Base-by-base conservation (phyloP, 2,329 filamentous ascomycete genomes). In the Huntiella bhutanensis region DNA sequence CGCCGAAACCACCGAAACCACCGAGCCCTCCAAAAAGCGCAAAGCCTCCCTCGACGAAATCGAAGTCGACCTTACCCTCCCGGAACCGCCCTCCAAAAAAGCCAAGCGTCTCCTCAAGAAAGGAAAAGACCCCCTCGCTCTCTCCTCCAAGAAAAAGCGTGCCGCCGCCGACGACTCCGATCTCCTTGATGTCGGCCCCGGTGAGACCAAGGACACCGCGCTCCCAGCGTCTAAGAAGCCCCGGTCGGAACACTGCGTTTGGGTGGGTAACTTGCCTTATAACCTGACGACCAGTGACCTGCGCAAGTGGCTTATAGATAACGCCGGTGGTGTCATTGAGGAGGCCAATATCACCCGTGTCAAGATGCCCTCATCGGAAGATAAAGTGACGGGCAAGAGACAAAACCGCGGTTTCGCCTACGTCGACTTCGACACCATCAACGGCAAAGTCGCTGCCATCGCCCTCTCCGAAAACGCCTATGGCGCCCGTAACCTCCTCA, bases 251-350 rank as follows among this genome's bases (percentile, higher is more conserved):
- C 77, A 85, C 61, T 84, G 86, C 51, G 75, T 98, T 53, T 98
- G 91, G 91, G 83, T 98, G 55, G 91, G 92, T 55, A 98, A 98
- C 62, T 64, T 98, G 52, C 75, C 82, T n/a, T 98, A 88, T 68
- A 75, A 73, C 41, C 68, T 80, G 36, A 91, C 81, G 39, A 77
- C 80, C 49, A 66, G 74, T 10, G 77, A 85, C 51, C 65, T 98
- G 42, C 77, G 80, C 56, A 73, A 71, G 51, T 96, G 93, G 71
- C 65, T 98, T n/a, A 71, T 80, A 33, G 72, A 77, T 34, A 75
- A 77, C 58, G 77, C 77, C 5, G 77, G 77, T 42, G 78, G 75
- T 50, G 65, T 69, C 47, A 75, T 85, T 51, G 64, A 71, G 28
- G 70, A 76, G 47, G 72, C 76, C 42, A 73, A 77, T 51, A 91